Base-by-base conservation (phyloP, 1,284 basidiomycete genomes). In the Psilocybe mexicana region DNA sequence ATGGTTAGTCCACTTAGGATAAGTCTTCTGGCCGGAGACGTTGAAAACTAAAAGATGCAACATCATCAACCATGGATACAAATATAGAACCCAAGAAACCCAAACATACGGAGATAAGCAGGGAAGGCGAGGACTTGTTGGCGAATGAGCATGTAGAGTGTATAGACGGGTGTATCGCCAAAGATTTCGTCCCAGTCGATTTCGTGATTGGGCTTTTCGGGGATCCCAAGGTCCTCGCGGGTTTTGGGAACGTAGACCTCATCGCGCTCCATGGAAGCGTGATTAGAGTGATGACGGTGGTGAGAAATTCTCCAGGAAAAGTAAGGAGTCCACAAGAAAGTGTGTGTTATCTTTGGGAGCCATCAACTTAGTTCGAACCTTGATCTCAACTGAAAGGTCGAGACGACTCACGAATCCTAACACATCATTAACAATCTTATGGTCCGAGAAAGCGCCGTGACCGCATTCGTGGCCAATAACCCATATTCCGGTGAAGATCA, bases 51-150 rank as follows among this genome's bases (percentile, higher is more conserved):
- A 7, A 52, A 4, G 23, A 42, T 28, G 25, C 35, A 38, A 7
- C 28, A 57, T 18, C 23, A 59, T 49, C 24, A 26, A 25, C 38
- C 11, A 23, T 30, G 47, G 18, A 18, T 18, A 18, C 18, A 18
- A 18, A 18, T 18, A 6, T 14, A 24, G 14, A 40, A 23, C 14
- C 25, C 11, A 49, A 25, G 50, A 26, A 26, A 36, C 36, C 45
- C 48, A 52, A n/a, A 71, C 75, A 68, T 69, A 78, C 78, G 69
- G 56, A 91, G 84, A 74, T 91, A 92, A 58, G 84, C 81, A 14
- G 79, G 82, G 73, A 90, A 93, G 2, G 91, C 92, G 23, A 90
- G 79, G 10, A 92, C 76, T 73, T 95, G 93, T 64, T 82, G 80
- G 14, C 79, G 74, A 52, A 84, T 65, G 43, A 84, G 72, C 74